These are phyloP conservation scores for Aegilops tauschii DNA, from an alignment of 176 grass and related monocot species.

Conservation along the genomic window DNA sequence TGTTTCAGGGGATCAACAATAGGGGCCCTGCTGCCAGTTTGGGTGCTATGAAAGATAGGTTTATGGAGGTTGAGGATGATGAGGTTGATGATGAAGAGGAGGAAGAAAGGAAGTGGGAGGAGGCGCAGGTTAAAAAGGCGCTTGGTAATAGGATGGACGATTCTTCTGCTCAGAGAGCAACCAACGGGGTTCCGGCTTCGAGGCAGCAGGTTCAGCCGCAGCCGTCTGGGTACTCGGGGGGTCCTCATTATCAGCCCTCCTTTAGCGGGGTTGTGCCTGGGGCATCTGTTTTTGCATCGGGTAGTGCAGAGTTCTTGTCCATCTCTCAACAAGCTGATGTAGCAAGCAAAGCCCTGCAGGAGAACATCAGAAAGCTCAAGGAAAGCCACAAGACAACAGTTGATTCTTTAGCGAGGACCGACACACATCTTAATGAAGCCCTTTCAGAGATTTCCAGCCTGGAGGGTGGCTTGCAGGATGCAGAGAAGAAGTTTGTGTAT, in stretches of 20 bases:
- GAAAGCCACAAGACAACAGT: slow-evolving; percentile 67
- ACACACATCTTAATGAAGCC: slow-evolving; percentile 69
- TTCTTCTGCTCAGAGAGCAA: slow-evolving; percentile 46
- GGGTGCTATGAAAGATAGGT: slow-evolving; percentile 31
- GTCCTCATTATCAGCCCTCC: slow-evolving; percentile 38
- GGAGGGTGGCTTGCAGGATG: slow-evolving; percentile 58
- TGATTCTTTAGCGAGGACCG: slow-evolving; percentile 59
- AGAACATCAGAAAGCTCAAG: slow-evolving; percentile 76
- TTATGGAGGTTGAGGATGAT: slow-evolving; percentile 37
- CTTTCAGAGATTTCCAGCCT: slow-evolving; percentile 84
- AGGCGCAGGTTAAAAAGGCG: slow-evolving; percentile 88
- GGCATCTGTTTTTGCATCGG: slow-evolving; percentile 49
- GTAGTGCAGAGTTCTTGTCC: slow-evolving; percentile 62
- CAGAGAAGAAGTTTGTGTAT: slow-evolving; percentile 82
- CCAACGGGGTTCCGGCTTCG: slow-evolving; percentile 31
- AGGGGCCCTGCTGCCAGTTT: slow-evolving; percentile 45
- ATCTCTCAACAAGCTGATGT: slow-evolving; percentile 85
- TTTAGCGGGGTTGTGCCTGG: slow-evolving; percentile 13
- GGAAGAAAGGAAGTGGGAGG: slow-evolving; percentile 96
- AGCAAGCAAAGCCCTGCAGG: slow-evolving; percentile 68
- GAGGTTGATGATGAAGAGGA: slow-evolving; percentile 66
- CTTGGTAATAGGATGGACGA: slow-evolving; percentile 71
- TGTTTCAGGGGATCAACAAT: slow-evolving; percentile 47
- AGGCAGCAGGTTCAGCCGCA: slow-evolving; percentile 45
- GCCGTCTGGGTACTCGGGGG: slow-evolving; percentile 26